Percentiles rank a stretch among this genome's conserved stretches.
phyloP scores from a whole-genome alignment of 768 basidiomycete species.

The Gloeostereum incarnatum region DNA sequence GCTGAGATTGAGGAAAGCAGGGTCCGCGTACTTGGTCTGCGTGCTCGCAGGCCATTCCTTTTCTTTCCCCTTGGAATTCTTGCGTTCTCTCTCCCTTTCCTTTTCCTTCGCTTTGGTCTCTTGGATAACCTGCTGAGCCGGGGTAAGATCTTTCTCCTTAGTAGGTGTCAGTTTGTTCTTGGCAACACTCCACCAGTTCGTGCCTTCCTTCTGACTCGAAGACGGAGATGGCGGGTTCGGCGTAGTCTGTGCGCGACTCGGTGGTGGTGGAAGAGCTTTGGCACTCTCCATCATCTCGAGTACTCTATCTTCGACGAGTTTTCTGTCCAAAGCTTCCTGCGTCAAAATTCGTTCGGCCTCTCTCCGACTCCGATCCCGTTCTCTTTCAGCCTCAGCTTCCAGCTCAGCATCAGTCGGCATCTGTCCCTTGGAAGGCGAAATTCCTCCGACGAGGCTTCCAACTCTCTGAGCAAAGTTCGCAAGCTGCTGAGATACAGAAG shows the following conservation, averaged over 20 bases:
- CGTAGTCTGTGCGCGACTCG: conserved; percentile 46
- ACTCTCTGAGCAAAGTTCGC: conserved; percentile 69
- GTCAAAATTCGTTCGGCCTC: conserved; percentile 75
- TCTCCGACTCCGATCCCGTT: conserved; percentile 64
- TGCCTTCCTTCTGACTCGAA: conserved; percentile 51
- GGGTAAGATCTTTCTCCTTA: conserved; percentile 73
- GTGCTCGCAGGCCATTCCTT: conserved; percentile 51
- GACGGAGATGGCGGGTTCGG: conserved; percentile 55
- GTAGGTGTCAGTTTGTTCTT: conserved; percentile 73
- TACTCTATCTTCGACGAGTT: conserved; percentile 63
- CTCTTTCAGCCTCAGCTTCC: conserved; percentile 71
- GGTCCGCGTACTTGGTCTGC: conserved; percentile 45
- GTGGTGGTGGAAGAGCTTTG: conserved; percentile 45
- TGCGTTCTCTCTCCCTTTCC: conserved; percentile 33
- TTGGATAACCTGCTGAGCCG: conserved; percentile 74
- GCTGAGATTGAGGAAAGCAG: conserved; percentile 45
- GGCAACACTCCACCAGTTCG: conserved; percentile 66
- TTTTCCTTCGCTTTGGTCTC: conserved; percentile 65
- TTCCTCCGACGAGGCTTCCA: conserved; percentile 53
- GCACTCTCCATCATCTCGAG: conserved; percentile 60
- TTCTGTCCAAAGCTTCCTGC: conserved; percentile 60
- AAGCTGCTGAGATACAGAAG: conserved; percentile 68
- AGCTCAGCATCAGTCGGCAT: conserved; percentile 69
- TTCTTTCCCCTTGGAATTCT: conserved; percentile 27
- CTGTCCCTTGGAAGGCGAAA: conserved; percentile 27